These are phyloP conservation scores for Aspergillus bertholletiae DNA, from an alignment of 495 filamentous ascomycete genomes.

Conservation along the genomic window DNA sequence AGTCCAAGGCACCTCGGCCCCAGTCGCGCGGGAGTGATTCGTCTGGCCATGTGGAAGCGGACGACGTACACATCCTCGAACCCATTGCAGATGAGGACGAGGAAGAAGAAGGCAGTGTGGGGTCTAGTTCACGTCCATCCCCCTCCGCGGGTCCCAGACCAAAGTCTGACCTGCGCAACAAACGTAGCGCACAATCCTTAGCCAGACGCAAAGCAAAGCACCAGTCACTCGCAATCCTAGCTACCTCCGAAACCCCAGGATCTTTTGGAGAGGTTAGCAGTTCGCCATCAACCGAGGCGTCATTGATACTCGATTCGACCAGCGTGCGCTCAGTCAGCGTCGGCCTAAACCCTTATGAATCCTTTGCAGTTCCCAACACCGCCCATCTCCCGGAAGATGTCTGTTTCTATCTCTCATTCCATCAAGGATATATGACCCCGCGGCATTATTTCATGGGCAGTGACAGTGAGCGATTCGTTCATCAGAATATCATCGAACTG, in stretches of 20 bases:
- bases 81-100: slow-evolving; percentile 68
- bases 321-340: slow-evolving; percentile 33
- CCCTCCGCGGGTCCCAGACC: slow-evolving; percentile 21
- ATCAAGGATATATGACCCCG: slow-evolving; percentile 66
- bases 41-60: slow-evolving; percentile 43
- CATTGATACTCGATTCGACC: slow-evolving; percentile 30
- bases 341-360: slow-evolving; percentile 26
- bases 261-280: slow-evolving; percentile 36
- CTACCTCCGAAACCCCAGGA: slow-evolving; percentile 32
- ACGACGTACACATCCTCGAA: slow-evolving; percentile 49
- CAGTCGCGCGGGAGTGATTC: slow-evolving; percentile 45
- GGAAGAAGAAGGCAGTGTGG: slow-evolving; percentile 32
- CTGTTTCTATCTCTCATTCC: slow-evolving; percentile 75
- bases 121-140: slow-evolving; percentile 24
- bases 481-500: slow-evolving; percentile 61
- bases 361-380: slow-evolving; percentile 17
- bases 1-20: slow-evolving; percentile 38
- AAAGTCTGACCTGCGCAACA: slow-evolving; percentile 23
- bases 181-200: slow-evolving; percentile 37
- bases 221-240: slow-evolving; percentile 8
- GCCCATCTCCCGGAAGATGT: slow-evolving; percentile 61
- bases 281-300: slow-evolving; percentile 44
- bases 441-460: slow-evolving; percentile 77
- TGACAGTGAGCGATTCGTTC: slow-evolving; percentile 67
- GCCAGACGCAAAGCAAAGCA: slow-evolving; percentile 42